A percentile compares a stretch with the other conserved stretches of the same genome.
phyloP scores from a whole-genome alignment of 768 basidiomycete genomes.

The Naganishia antarctica region DNA sequence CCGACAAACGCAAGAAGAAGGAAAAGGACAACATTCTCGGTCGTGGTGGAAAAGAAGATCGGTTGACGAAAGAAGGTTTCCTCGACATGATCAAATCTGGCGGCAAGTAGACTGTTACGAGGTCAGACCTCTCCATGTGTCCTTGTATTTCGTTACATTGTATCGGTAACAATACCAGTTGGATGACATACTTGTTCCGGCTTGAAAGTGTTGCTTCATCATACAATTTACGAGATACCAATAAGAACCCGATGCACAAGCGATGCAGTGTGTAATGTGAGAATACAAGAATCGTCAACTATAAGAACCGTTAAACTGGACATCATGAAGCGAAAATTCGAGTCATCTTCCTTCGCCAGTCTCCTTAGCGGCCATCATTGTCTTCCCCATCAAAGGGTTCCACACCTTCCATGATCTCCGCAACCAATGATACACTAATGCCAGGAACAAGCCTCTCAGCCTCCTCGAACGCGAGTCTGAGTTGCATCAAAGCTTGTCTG shows the following conservation, averaged over 20 bases:
- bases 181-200: background rate
- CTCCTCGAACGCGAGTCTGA: slow-evolving; percentile 88
- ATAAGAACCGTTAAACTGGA: background rate
- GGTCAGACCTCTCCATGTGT: background rate
- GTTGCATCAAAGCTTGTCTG: slow-evolving; percentile 71
- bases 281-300: too few relatives aligned
- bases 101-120: slow-evolving; percentile 13
- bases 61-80: slow-evolving; percentile 50
- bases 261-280: too few relatives aligned
- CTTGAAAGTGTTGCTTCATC: background rate
- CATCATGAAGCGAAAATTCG: background rate
- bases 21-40: slow-evolving; percentile 50
- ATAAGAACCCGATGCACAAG: background rate
- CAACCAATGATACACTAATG: slow-evolving; percentile 82
- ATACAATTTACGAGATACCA: background rate
- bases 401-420: slow-evolving; percentile 59
- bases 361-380: slow-evolving; percentile 8
- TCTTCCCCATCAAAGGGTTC: slow-evolving; percentile 43
- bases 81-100: slow-evolving; percentile 47
- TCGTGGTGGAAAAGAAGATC: slow-evolving; percentile 43
- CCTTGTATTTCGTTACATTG: background rate
- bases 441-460: slow-evolving; percentile 95
- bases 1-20: slow-evolving; percentile 40
- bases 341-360: background rate
- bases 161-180: slow-evolving; percentile 9